Percentiles rank a stretch among this genome's conserved stretches.
These are phyloP conservation scores for Nematocida parisii DNA, from an alignment of 371 early-diverging fungal species.

Conservation along the genomic window DNA sequence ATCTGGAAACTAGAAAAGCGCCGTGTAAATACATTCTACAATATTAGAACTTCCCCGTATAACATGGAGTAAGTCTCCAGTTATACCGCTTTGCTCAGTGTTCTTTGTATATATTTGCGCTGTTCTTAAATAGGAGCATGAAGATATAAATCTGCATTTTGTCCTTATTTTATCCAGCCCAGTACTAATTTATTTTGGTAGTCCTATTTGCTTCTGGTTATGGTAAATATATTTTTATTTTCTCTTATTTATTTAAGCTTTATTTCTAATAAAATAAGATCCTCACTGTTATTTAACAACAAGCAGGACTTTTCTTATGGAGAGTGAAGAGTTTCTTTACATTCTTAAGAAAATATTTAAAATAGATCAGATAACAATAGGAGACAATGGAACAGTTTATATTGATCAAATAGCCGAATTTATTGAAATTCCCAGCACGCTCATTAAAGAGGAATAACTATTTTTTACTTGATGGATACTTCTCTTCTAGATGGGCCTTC, in stretches of 20 bases:
- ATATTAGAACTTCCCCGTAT: slow-evolving; percentile 13
- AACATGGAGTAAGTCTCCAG: not conserved
- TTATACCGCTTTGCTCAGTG: not conserved
- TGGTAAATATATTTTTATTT: too few relatives aligned
- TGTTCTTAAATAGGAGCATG: not conserved
- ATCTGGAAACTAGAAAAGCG: slow-evolving; percentile 14
- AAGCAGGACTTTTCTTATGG: not conserved
- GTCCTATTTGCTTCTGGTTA: too few relatives aligned
- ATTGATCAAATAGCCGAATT: slow-evolving; percentile 5
- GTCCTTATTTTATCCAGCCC: too few relatives aligned
- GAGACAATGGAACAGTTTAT: slow-evolving; percentile 46
- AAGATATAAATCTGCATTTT: too few relatives aligned
- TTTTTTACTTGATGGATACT: slow-evolving; percentile 30
- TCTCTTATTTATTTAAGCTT: too few relatives aligned
- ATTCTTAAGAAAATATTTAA: slow-evolving; percentile 46
- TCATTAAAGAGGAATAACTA: not conserved
- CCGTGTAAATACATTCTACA: slow-evolving; percentile 5
- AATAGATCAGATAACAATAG: slow-evolving; percentile 25
- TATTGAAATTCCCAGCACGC: slow-evolving; percentile 1
- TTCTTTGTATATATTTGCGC: not conserved
- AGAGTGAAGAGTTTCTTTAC: slow-evolving; percentile 5
- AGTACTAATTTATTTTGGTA: too few relatives aligned
- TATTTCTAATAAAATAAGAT: not conserved
- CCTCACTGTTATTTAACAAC: not conserved
- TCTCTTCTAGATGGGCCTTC: slow-evolving; percentile 22